phyloP scores from a whole-genome alignment of 805 yeast genomes.

The Saturnispora kantuleensis region DNA sequence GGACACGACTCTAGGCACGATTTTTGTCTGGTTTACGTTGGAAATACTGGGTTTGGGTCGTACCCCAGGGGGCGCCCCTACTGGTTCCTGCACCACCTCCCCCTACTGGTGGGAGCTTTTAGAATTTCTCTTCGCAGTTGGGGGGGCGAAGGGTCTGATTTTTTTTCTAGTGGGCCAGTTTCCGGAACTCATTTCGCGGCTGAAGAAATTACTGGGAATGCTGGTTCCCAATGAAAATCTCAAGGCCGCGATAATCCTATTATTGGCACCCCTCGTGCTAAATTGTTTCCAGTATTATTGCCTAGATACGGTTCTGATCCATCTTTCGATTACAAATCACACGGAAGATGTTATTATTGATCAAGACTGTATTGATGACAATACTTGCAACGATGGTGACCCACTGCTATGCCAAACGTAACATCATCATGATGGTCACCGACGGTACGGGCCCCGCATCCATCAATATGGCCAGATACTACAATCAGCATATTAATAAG shows the following conservation, averaged over 20 bases:
- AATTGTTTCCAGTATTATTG: conserved; percentile 66
- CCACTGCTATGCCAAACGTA: conserved; percentile 38
- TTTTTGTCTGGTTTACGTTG: conserved; percentile 49
- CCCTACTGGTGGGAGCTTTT: conserved; percentile 24
- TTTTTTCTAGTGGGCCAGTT: conserved; percentile 52
- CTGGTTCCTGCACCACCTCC: conserved; percentile 62
- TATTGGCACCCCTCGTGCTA: conserved; percentile 66
- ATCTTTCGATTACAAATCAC: conserved; percentile 13
- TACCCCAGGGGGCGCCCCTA: conserved; percentile 39
- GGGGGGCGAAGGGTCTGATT: conserved; percentile 14
- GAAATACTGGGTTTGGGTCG: conserved; percentile 21
- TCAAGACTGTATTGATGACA: not conserved
- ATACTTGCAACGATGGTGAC: not conserved
- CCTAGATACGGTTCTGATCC: conserved; percentile 64
- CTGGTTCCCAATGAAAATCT: conserved; percentile 44
- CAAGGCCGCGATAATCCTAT: conserved; percentile 81
- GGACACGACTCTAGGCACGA: conserved; percentile 92
- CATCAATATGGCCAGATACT: conserved; percentile 67
- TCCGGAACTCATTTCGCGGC: not conserved
- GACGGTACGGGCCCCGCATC: conserved; percentile 97
- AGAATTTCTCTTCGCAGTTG: conserved; percentile 65
- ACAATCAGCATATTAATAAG: conserved; percentile 49
- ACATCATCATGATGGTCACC: conserved; percentile 78
- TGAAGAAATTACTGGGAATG: conserved; percentile 30
- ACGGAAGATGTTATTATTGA: too few relatives aligned